These are phyloP conservation scores for Neopestalotiopsis clavispora DNA, from an alignment of 2,329 filamentous ascomycete species.

Conservation along the genomic window DNA sequence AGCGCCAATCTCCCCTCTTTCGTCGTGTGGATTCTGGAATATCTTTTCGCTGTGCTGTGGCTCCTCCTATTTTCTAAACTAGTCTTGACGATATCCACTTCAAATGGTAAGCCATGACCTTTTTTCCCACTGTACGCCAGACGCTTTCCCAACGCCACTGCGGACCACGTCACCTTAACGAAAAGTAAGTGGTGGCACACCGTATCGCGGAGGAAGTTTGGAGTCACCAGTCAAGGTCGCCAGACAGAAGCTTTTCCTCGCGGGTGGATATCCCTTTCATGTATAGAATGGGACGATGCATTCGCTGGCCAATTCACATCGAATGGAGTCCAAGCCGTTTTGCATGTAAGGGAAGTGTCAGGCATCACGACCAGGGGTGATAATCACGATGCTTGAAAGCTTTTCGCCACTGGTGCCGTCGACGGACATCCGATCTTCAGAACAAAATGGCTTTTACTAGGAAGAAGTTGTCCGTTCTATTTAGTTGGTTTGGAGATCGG, in stretches of 20 bases:
- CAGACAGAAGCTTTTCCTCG: neutral
- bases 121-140: neutral
- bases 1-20: too few relatives aligned
- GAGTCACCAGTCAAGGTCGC: too few relatives aligned
- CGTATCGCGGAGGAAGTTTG: neutral
- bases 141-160: neutral
- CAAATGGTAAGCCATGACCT: neutral
- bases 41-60: too few relatives aligned
- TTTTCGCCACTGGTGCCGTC: neutral
- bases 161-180: neutral
- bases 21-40: too few relatives aligned
- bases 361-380: neutral
- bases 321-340: neutral
- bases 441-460: too few relatives aligned
- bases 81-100: neutral
- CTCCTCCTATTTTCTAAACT: neutral
- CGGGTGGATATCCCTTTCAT: neutral
- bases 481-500: too few relatives aligned
- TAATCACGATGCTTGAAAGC: neutral
- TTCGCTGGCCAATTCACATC: neutral
- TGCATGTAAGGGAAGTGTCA: neutral
- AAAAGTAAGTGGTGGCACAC: neutral
- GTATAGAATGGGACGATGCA: neutral
- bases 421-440: neutral
- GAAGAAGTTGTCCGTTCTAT: too few relatives aligned